These are phyloP conservation scores for Trypanosoma lewisi DNA, from an alignment of 208 protist species.

Conservation along the genomic window DNA sequence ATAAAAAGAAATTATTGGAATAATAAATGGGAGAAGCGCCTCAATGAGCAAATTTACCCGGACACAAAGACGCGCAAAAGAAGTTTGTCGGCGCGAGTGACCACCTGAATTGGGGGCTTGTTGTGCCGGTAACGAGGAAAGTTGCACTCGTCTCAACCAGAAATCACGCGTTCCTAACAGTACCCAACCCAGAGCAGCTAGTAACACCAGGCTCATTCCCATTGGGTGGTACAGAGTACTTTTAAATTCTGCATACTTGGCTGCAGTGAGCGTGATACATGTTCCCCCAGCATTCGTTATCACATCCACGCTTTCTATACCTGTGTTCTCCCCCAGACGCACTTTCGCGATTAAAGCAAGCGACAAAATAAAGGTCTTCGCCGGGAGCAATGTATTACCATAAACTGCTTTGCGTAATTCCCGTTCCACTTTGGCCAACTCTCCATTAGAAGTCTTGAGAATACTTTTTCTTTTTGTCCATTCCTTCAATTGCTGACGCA, in stretches of 20 bases:
- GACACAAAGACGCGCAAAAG: conserved; percentile 10
- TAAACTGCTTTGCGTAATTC: conserved; percentile 4
- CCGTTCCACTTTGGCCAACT: conserved; percentile 8
- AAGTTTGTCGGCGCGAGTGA: neutral
- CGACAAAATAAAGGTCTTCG: conserved; percentile 32
- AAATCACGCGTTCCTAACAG: conserved; percentile 14
- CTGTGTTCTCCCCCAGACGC: conserved; percentile 31
- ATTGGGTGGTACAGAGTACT: conserved; percentile 12
- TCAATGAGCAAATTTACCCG: conserved; percentile 22
- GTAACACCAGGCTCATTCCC: neutral
- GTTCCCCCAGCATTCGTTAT: conserved; percentile 1
- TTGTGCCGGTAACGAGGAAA: too few relatives aligned
- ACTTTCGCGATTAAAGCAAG: conserved; percentile 49
- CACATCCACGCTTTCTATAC: conserved; percentile 10
- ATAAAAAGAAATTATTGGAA: conserved; percentile 13
- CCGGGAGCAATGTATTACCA: conserved; percentile 17
- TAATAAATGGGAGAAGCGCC: conserved; percentile 7
- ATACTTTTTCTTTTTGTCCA: conserved; percentile 32
- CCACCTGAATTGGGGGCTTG: neutral
- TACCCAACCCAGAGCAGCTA: conserved; percentile 11
- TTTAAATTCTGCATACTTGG: conserved; percentile 12
- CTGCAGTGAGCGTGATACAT: conserved; percentile 13
- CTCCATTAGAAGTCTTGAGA: conserved; percentile 28
- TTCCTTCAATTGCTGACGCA: conserved; percentile 50
- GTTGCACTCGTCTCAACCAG: conserved; percentile 9